Percentiles rank a stretch among this genome's conserved stretches.
Conservation (phyloP, 805 yeast species). For the Yamadazyma nakazawae region DNA sequence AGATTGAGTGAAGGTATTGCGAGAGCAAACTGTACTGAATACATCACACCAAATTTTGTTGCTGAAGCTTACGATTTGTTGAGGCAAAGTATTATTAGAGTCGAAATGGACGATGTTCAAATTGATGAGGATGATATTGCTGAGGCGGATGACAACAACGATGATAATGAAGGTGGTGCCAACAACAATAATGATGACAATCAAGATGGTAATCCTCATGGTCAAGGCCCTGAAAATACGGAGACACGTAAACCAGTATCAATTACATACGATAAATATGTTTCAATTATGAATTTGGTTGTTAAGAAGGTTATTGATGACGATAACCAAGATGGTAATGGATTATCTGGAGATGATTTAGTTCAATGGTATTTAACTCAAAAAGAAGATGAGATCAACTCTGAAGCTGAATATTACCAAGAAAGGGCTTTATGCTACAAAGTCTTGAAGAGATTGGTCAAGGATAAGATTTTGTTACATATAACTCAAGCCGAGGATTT, state of each 20-base stretch:
- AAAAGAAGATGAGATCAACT: conserved; percentile 64
- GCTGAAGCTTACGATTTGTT: conserved; percentile 90
- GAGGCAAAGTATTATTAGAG: conserved; percentile 88
- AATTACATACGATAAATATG: conserved; percentile 83
- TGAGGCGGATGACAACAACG: conserved; percentile 24
- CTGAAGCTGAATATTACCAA: conserved; percentile 65
- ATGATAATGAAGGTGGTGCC: conserved; percentile 16
- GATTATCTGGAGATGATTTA: conserved; percentile 64
- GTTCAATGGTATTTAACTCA: conserved; percentile 79
- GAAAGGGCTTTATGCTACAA: conserved; percentile 73
- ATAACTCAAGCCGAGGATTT: conserved; percentile 33
- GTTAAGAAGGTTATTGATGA: conserved; percentile 61
- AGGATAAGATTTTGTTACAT: conserved; percentile 76
- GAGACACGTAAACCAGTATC: conserved; percentile 28
- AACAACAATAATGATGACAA: conserved; percentile 6
- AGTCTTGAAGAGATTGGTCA: conserved; percentile 78
- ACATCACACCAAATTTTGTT: conserved; percentile 78
- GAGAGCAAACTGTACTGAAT: conserved; percentile 91
- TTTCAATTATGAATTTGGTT: conserved; percentile 75
- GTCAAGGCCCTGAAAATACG: conserved; percentile 3
- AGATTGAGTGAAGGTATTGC: conserved; percentile 95
- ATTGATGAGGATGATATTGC: conserved; percentile 57
- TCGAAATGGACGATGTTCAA: conserved; percentile 89
- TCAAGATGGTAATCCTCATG: conserved; percentile 14
- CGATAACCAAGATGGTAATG: conserved; percentile 50